Base-by-base conservation (phyloP, 1,284 basidiomycete species). In the Austroboletus niveus region DNA sequence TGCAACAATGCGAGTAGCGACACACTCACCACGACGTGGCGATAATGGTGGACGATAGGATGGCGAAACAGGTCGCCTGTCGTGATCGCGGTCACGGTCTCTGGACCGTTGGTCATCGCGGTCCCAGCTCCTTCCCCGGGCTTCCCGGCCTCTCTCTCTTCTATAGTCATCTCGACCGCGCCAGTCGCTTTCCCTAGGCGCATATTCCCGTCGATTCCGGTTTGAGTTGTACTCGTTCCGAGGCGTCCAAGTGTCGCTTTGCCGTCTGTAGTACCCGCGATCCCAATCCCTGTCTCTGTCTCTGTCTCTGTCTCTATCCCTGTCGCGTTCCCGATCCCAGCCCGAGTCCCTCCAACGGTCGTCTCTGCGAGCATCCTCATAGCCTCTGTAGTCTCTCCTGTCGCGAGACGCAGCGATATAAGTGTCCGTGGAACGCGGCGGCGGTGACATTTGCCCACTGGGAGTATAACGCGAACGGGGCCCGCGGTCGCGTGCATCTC, bases 281-380 rank as follows among this genome's bases (percentile, higher is more conserved):
- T 65, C 66, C 29, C 57, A 20, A 7, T 63, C 61, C 22, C 63
- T 43, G 7, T 47, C 49, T 1, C 55, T 43, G 22, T 63, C 57
- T 11, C 57, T 38, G 20, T 58, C 58, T 6, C 45, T 45, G 2
- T 57, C 56, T 9, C 48, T 39, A 0, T 57, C 51, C 8, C 51
- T 36, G 34, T 55, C 49, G 14, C 56, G 9, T 12, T 59, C 60
- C 11, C 60, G 20, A 17, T 69, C 62, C 2, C 57, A 52, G 36
- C 63, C 64, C 51, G 64, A 48, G 31, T 66, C 65, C 24, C 43
- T 55, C 50, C 65, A 56, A 45, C 60, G 55, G 51, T 63, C 60
- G 24, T 68, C 67, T 38, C 64, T 51, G 15, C 61, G 61, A 6
- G 45, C 2, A 34, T 62, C 60, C 8, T 64, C 63, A 32, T 52